Conservation (phyloP, 768 basidiomycete species). For the Phylloporus arenicola region DNA sequence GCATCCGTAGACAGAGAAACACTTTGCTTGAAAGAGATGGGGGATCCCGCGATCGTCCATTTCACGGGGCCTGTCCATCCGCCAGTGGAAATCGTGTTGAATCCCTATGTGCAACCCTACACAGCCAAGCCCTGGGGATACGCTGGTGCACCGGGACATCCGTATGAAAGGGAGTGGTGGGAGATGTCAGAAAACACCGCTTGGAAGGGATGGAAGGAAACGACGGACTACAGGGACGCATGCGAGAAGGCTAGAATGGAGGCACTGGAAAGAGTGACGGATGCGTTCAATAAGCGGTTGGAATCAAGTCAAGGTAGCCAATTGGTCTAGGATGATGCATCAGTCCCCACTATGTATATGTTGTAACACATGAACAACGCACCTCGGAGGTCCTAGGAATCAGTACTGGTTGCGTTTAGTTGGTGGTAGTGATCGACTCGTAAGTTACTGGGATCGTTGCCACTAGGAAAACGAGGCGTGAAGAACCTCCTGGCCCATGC, state of each 20-base stretch:
- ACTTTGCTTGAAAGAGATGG: constrained; percentile 33
- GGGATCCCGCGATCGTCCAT: constrained; percentile 45
- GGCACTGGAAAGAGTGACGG: constrained; percentile 2
- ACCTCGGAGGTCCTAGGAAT: not conserved
- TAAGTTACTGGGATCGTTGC: too few species aligned
- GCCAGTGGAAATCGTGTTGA: constrained; percentile 38
- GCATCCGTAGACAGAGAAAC: constrained; percentile 32
- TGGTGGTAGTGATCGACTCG: too few species aligned
- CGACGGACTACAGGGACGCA: constrained; percentile 18
- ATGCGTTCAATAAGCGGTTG: constrained; percentile 10
- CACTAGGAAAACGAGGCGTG: too few species aligned
- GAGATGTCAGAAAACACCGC: constrained; percentile 34
- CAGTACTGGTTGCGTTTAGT: not conserved
- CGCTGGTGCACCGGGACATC: constrained; percentile 46
- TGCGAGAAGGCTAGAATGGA: constrained; percentile 10
- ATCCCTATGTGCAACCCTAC: constrained; percentile 48
- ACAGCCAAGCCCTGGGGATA: constrained; percentile 58
- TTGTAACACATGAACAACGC: not conserved
- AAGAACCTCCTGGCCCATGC: too few species aligned
- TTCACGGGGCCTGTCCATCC: constrained; percentile 56
- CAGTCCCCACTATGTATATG: not conserved
- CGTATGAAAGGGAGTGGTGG: constrained; percentile 48
- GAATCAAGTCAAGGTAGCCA: not conserved
- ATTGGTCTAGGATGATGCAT: not conserved
- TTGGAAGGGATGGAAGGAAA: constrained; percentile 36